Evolutionary conservation across 495 filamentous ascomycete species (phyloP), one percentile per base, ranked within the genome.

Genomic region (Pyrenula aspistea): DNA sequence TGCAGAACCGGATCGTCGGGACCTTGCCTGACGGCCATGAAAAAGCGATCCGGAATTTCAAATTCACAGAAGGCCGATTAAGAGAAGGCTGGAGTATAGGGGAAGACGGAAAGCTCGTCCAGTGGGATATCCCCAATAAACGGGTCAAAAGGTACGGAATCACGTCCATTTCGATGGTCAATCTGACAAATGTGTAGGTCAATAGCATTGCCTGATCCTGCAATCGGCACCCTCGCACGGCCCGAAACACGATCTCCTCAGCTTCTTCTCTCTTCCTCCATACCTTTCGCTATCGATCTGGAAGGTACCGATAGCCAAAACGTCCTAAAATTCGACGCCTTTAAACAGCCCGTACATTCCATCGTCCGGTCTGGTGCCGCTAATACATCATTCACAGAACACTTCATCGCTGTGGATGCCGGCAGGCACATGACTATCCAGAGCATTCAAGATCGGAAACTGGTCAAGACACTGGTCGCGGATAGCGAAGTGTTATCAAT

Each of bases 351-450:
- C 8, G 74, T 83, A 53, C 77, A 78, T 61, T 73, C 69, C 2
- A 65, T 83, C 42, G 56, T 79, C 54, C 59, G 71, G 1, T 76
- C 77, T 42, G 15, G 31, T 0, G 69, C 69, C 21, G 56, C 63
- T 48, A 63, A 65, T 12, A 67, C 69, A 24, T 55, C 53, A 62
- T 42, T 62, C 22, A 59, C 66, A n/a, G 68, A 63, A 51, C 60
- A 64, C 55, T 75, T 69, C 65, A 68, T 70, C 31, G 75, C 73
- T 11, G 76, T 78, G 10, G 79, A 82, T 60, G 70, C 71, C 31
- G 80, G 78, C 56, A 77, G 77, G 12, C 81, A 73, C 59, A 75
- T 83, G 57, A 82, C 74, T 58, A 71, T 83, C 20, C 81, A 80
- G 49, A 72, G 80, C 53, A 60, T 69, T 12, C 56, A 71, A 24